phyloP scores from a whole-genome alignment of 2,329 filamentous ascomycete genomes.

The Colletotrichum siamense region DNA sequence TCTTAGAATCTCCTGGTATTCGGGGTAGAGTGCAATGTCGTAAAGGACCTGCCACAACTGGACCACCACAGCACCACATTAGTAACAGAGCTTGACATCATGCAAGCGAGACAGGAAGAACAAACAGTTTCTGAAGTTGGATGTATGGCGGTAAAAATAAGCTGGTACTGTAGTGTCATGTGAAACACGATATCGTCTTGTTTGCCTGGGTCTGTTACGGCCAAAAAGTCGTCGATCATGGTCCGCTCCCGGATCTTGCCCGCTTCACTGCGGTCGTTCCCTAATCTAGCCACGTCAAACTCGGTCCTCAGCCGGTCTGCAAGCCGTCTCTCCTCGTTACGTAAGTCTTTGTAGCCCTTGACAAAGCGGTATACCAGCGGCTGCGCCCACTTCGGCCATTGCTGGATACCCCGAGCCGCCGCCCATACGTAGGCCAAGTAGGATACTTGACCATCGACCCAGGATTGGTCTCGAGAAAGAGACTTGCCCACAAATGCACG shows the following conservation, averaged over 20 bases:
- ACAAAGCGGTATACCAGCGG: not conserved
- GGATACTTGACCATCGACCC: constrained; percentile 2
- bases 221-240: not conserved
- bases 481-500: not conserved
- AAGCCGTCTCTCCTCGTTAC: not conserved
- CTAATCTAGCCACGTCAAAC: not conserved
- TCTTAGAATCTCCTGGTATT: not conserved
- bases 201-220: not conserved
- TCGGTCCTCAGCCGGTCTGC: not conserved
- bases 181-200: not conserved
- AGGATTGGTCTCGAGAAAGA: not conserved
- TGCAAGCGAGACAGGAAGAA: not conserved
- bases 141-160: not conserved
- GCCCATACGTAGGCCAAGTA: constrained; percentile 4
- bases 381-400: not conserved
- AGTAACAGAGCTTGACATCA: not conserved
- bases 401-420: not conserved
- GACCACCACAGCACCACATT: not conserved
- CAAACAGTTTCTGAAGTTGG: not conserved
- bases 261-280: not conserved
- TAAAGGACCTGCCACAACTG: constrained; percentile 2
- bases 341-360: not conserved
- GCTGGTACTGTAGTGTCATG: constrained; percentile 1
- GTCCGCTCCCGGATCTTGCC: not conserved
- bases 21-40: not conserved